Evolutionary conservation across 2,329 filamentous ascomycete species (phyloP), one percentile per base, ranked within the genome.

Genomic region (Fusarium marasasianum): DNA sequence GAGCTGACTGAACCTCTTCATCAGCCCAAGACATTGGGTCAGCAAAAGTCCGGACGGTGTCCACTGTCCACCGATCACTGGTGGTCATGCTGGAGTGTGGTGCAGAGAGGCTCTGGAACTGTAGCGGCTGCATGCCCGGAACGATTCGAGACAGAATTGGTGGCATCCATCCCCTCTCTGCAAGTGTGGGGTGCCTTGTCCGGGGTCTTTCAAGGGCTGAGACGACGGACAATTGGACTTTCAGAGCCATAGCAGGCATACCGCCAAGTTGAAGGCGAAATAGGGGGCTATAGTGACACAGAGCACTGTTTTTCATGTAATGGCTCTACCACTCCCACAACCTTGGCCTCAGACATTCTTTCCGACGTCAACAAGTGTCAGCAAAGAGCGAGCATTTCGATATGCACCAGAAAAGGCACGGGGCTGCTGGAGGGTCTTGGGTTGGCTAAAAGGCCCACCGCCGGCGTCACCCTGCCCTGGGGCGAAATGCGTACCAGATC

Each of bases 91-190:
- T 59, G 63, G 29, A 74, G 50, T 55, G 66, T 74, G 66, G 53
- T 72, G 61, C 43, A 71, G 45, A 63, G 72, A 74, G 65, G 64
- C 72, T 74, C 72, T 75, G 72, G 65, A 75, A 64, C 72, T 72
- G 45, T 31, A 72, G 66, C 72, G 55, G 72, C 61, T 62, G 69
- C 54, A 71, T 53, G 54, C 56, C 71, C 68, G 59, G 63, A 63
- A 72, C 43, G 47, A 74, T 61, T 74, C 63, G 63, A 75, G 57
- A 73, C 66, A 58, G 62, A 51, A 43, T 58, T 65, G 61, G 58
- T 73, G 51, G 72, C 55, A 60, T 72, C 57, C 54, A 45, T 72
- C 57, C 57, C 51, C 58, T 72, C 53, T 65, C 47, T 58, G 41
- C 15, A 48, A 66, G 44, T 71, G 66, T 71, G 67, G 71, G 64